Evolutionary conservation across 352 stramenopile species (phyloP).

Genomic region (Globisporangium echinulatum): DNA sequence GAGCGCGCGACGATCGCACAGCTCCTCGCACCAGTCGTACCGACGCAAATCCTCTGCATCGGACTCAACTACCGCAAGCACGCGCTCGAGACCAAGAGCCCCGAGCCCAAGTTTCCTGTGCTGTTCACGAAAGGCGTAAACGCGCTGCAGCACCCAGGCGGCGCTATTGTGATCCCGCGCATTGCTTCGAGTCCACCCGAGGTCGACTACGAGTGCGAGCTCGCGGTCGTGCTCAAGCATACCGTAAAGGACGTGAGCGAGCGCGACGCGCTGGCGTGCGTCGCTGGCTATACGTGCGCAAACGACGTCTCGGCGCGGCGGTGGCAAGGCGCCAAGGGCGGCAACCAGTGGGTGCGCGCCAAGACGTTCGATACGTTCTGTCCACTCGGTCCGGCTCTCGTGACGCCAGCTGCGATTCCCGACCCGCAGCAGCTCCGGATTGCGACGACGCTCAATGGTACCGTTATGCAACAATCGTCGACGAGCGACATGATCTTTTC

Average conservation of each 20-base stretch:
- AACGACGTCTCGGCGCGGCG: slow-evolving; percentile 86
- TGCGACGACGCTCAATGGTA: slow-evolving; percentile 74
- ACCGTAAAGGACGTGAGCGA: slow-evolving; percentile 77
- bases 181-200: slow-evolving; percentile 58
- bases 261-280: slow-evolving; percentile 76
- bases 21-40: slow-evolving; percentile 72
- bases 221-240: slow-evolving; percentile 85
- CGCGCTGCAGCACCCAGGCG: slow-evolving; percentile 69
- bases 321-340: slow-evolving; percentile 84
- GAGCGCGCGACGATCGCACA: slow-evolving; percentile 56
- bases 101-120: slow-evolving; percentile 67
- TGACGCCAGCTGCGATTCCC: slow-evolving; percentile 64
- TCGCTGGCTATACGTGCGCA: slow-evolving; percentile 84
- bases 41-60: slow-evolving; percentile 81
- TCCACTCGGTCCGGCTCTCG: slow-evolving; percentile 81
- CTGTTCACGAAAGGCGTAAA: slow-evolving; percentile 88
- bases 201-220: slow-evolving; percentile 89
- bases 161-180: slow-evolving; percentile 74
- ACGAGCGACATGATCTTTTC: slow-evolving; percentile 91
- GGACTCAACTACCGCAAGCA: slow-evolving; percentile 91
- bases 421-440: slow-evolving; percentile 77
- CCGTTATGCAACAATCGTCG: slow-evolving; percentile 82
- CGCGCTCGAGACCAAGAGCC: slow-evolving; percentile 82
- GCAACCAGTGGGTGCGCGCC: slow-evolving; percentile 82
- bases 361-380: slow-evolving; percentile 92